Evolutionary conservation across 108 stramenopile species (phyloP).

Genomic region (Parmales sp.): DNA sequence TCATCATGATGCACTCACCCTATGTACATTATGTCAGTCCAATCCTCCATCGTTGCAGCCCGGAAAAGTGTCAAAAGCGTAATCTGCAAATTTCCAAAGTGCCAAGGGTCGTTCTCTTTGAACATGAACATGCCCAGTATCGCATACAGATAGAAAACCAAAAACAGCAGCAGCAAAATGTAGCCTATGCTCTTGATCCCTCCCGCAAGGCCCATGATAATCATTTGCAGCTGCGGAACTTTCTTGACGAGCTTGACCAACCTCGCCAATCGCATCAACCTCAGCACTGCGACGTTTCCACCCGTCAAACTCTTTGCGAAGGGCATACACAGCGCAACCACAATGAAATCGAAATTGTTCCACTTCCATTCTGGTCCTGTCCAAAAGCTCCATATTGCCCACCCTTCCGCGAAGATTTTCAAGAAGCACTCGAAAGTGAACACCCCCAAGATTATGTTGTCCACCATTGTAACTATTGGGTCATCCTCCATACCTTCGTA

Average conservation of each 20-base stretch:
- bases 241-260: conserved; percentile 25
- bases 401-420: conserved; percentile 26
- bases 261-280: conserved; percentile 10
- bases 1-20: no score
- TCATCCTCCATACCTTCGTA: conserved; percentile 3
- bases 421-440: conserved; percentile 20
- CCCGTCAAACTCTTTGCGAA: neutral
- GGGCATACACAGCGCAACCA: conserved; percentile 13
- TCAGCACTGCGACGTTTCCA: conserved; percentile 9
- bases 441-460: conserved; percentile 9
- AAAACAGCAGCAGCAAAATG: conserved; percentile 25
- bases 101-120: conserved; percentile 23
- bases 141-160: conserved; percentile 35
- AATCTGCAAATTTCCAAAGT: conserved; percentile 28
- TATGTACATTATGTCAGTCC: conserved; percentile 29
- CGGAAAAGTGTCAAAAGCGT: conserved; percentile 30
- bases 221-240: conserved; percentile 28
- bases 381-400: conserved; percentile 22
- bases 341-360: conserved; percentile 37
- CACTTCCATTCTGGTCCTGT: conserved; percentile 22
- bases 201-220: conserved; percentile 22
- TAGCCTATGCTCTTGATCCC: conserved; percentile 22
- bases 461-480: neutral
- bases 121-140: conserved; percentile 20
- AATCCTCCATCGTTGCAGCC: conserved; percentile 28